These are phyloP conservation scores for Thermothielavioides terrestris DNA, from an alignment of 495 filamentous ascomycete species.

Conservation along the genomic window DNA sequence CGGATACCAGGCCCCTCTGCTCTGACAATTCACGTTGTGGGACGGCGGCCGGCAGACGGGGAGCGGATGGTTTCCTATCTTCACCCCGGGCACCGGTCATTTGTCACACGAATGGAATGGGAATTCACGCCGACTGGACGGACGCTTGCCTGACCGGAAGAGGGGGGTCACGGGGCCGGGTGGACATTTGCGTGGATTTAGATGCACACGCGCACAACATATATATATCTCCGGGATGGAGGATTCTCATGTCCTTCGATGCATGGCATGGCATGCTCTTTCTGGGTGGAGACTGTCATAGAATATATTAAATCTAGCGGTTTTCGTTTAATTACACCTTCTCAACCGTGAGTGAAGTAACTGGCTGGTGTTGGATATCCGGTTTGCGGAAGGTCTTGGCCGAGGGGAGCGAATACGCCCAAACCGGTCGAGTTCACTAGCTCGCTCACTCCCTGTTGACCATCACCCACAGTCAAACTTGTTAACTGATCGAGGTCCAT, in stretches of 20 bases:
- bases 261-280: not conserved
- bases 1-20: not conserved
- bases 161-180: not conserved
- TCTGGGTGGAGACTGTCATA: not conserved
- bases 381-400: too few relatives aligned
- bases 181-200: not conserved
- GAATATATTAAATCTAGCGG: not conserved
- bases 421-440: too few relatives aligned
- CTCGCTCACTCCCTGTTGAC: too few relatives aligned
- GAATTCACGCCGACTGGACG: not conserved
- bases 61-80: not conserved
- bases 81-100: not conserved
- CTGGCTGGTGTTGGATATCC: too few relatives aligned
- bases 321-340: not conserved
- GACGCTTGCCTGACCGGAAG: not conserved
- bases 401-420: not conserved
- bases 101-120: constrained; percentile 4
- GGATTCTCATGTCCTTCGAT: not conserved
- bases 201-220: not conserved
- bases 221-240: not conserved
- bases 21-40: not conserved
- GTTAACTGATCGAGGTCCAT: too few relatives aligned
- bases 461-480: too few relatives aligned
- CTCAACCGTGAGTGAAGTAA: not conserved
- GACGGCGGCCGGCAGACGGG: not conserved